Evolutionary conservation across 2,329 filamentous ascomycete species (phyloP).

Genomic region (Neurospora sp.): DNA sequence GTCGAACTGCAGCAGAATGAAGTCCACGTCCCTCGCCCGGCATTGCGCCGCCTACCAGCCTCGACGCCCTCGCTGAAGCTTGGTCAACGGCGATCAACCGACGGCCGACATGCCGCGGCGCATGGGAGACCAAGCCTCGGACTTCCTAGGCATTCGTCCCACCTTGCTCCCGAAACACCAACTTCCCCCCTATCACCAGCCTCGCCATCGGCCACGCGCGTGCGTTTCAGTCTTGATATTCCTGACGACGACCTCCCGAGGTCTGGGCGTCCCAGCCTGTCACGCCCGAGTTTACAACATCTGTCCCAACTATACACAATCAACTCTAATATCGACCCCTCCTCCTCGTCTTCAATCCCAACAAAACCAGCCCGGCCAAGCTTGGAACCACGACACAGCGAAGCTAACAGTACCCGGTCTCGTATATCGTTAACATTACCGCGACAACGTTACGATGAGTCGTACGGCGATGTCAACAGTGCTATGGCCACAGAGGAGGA

Average conservation of each 20-base stretch:
- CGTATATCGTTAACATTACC: constrained; percentile 17
- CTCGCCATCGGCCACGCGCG: not conserved
- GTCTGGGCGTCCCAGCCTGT: not conserved
- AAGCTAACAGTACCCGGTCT: constrained; percentile 6
- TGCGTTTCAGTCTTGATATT: not conserved
- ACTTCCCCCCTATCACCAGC: not conserved
- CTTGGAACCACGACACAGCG: not conserved
- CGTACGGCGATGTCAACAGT: constrained; percentile 15
- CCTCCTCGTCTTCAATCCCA: constrained; percentile 4
- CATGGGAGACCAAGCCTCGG: constrained; percentile 4
- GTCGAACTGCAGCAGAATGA: constrained; percentile 15
- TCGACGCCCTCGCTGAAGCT: not conserved
- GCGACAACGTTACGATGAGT: constrained; percentile 16
- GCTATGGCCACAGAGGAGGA: constrained; percentile 16
- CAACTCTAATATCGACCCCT: constrained; percentile 17
- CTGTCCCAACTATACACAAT: constrained; percentile 23
- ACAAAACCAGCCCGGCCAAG: constrained; percentile 1
- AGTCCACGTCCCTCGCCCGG: constrained; percentile 1
- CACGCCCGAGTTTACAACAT: constrained; percentile 9
- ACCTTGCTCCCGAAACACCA: not conserved
- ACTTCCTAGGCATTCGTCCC: constrained; percentile 19
- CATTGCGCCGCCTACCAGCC: not conserved
- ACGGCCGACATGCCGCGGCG: not conserved
- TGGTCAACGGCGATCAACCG: not conserved
- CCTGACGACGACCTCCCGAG: not conserved